Base-by-base conservation (phyloP, 106 monocot species). In the Dendrobium chrysotoxum region DNA sequence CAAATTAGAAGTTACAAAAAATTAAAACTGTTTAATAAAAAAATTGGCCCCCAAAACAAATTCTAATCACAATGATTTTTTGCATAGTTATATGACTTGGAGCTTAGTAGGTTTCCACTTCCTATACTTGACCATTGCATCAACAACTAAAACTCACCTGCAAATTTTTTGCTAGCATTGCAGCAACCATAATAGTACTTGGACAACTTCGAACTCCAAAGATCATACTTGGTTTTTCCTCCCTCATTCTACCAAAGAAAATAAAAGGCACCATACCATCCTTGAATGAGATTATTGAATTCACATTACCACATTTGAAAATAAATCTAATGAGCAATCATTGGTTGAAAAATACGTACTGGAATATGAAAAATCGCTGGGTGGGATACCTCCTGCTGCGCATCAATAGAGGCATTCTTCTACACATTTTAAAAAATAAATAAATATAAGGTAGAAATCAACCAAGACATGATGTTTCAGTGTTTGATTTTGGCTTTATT, bases 171-270 rank as follows among this genome's bases (percentile, higher is more conserved):
- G 40, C 87, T 90, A 40, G 92, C 81, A 79, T 94, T 93, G 82
- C 93, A 88, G 81, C 96, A 97, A 71, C 96, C 96, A 67, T 85
- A 86, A 80, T 83, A 94, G 70, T 87, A 67, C 61, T 78, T 79
- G 39, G 94, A 75, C 20, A 83, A 23, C 87, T 88, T 90, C 26
- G 96, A 93, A 28, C 80, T 78, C 96, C 96, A 97, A 0, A 94
- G 83, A 75, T 86, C 92, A 28, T 72, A 31, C 67, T 61, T 79
- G 16, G 76, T 42, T 44, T 64, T 86, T 72, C 78, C 87, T 71
- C 87, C 90, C 7, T 54, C 79, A 15, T 65, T 73, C 93, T 93
- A 79, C 28, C 26, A 74, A 86, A 67, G 75, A 28, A 66, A 54
- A 39, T 20, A 23, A 72, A 45, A 30, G 55, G 66, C 1, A 70